These are phyloP conservation scores for Coemansia sp. DNA, from an alignment of 192 early-diverging fungal genomes.

Conservation along the genomic window DNA sequence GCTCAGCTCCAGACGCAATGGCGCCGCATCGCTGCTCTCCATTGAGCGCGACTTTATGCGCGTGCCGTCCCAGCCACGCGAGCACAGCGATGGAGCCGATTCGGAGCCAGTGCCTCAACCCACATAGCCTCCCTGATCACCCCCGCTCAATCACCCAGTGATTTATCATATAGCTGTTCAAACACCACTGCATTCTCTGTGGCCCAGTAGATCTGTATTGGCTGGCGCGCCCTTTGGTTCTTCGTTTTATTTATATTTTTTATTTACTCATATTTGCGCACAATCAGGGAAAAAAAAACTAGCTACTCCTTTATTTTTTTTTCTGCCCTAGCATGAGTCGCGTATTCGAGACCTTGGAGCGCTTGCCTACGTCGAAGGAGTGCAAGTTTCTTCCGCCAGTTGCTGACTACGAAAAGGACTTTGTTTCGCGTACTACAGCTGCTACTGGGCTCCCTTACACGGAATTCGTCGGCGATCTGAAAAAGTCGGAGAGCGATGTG, in stretches of 20 bases:
- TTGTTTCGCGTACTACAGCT: conserved; percentile 23
- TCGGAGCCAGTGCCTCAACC: neutral
- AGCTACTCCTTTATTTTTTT: neutral
- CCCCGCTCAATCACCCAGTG: no score
- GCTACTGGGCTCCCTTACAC: conserved; percentile 17
- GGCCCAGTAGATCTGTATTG: neutral
- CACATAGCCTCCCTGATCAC: no score
- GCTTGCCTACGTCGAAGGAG: conserved; percentile 26
- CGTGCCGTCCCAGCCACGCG: neutral
- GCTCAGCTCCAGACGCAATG: conserved; percentile 40
- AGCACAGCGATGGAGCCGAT: neutral
- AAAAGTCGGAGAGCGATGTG: conserved; percentile 65
- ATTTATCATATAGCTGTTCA: no score
- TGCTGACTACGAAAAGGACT: conserved; percentile 26
- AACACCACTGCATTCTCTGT: neutral
- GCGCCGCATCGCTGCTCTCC: conserved; percentile 50
- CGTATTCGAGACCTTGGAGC: conserved; percentile 32
- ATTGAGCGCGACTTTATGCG: conserved; percentile 43
- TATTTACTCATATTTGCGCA: no score
- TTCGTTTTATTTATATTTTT: neutral
- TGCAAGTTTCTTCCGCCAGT: conserved; percentile 38
- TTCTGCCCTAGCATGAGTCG: conserved; percentile 27
- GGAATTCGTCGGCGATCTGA: conserved; percentile 47
- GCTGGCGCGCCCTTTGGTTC: no score
- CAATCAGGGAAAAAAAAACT: no score